These are phyloP conservation scores for Dianthus caryophyllus DNA, from an alignment of 148 eudicot genomes.

Conservation along the genomic window DNA sequence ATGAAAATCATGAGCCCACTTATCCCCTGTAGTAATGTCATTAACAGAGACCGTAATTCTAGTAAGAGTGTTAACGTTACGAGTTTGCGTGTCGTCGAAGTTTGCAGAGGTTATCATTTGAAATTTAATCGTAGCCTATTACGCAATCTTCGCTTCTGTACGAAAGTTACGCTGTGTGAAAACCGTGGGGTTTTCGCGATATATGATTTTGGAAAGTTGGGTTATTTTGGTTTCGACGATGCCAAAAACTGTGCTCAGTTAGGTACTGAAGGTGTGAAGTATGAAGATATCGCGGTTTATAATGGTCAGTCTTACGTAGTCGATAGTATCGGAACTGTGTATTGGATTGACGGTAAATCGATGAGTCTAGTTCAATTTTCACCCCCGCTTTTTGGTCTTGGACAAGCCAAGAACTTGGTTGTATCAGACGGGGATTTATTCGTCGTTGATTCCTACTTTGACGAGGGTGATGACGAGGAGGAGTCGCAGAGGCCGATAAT, in stretches of 20 bases:
- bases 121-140: neutral
- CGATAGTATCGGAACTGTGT: slow-evolving; percentile 12
- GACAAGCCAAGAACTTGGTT: slow-evolving; percentile 16
- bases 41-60: neutral
- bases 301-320: slow-evolving; percentile 15
- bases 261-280: slow-evolving; percentile 2
- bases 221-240: slow-evolving; percentile 1
- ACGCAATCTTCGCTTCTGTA: neutral
- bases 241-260: neutral
- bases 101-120: neutral
- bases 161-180: neutral
- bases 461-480: neutral
- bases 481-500: neutral
- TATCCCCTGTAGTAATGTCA: neutral
- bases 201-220: neutral
- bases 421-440: slow-evolving; percentile 11
- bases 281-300: slow-evolving; percentile 9
- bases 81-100: slow-evolving; percentile 7
- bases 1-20: slow-evolving; percentile 2
- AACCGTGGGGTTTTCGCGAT: slow-evolving; percentile 4
- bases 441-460: no score
- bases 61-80: slow-evolving; percentile 1
- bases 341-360: slow-evolving; percentile 14
- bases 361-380: slow-evolving; percentile 18
- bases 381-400: slow-evolving; percentile 16